Percentiles rank a stretch among this genome's conserved stretches.
These are phyloP conservation scores for Amylostereum areolatum DNA, from an alignment of 1,284 basidiomycete species.

Conservation along the genomic window DNA sequence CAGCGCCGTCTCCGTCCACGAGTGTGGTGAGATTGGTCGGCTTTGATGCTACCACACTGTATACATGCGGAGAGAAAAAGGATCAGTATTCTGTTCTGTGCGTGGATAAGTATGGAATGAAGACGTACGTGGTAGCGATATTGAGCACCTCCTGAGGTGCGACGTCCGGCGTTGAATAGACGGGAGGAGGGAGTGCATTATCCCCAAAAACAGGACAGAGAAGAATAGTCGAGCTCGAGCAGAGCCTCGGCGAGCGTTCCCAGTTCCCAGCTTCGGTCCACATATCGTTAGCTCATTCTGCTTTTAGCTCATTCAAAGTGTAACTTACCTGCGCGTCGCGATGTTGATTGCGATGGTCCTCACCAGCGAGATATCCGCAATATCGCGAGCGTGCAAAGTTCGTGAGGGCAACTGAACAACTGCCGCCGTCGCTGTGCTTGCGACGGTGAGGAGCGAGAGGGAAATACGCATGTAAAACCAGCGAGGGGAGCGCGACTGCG, in stretches of 20 bases:
- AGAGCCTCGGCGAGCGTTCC: not conserved
- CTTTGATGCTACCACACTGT: not conserved
- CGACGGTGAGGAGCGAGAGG: too few species aligned
- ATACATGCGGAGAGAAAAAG: too few species aligned
- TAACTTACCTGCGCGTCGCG: not conserved
- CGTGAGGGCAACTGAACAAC: too few species aligned
- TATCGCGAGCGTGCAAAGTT: too few species aligned
- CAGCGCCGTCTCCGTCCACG: not conserved
- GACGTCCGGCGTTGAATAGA: too few species aligned
- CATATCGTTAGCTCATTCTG: not conserved
- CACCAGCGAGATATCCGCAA: conserved; percentile 1
- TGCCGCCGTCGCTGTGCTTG: too few species aligned
- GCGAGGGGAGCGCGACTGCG: too few species aligned
- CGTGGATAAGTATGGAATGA: not conserved
- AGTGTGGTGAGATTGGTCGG: not conserved
- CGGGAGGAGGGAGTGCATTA: too few species aligned
- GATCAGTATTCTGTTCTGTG: too few species aligned
- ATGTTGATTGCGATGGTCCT: not conserved
- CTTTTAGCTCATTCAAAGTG: too few species aligned
- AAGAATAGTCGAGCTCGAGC: not conserved
- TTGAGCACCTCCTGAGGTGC: not conserved
- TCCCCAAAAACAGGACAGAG: not conserved
- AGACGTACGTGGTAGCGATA: not conserved
- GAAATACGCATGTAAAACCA: too few species aligned
- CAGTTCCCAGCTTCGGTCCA: not conserved